Conservation (phyloP, 2,329 filamentous ascomycete genomes). For the Sclerotinia borealis region DNA sequence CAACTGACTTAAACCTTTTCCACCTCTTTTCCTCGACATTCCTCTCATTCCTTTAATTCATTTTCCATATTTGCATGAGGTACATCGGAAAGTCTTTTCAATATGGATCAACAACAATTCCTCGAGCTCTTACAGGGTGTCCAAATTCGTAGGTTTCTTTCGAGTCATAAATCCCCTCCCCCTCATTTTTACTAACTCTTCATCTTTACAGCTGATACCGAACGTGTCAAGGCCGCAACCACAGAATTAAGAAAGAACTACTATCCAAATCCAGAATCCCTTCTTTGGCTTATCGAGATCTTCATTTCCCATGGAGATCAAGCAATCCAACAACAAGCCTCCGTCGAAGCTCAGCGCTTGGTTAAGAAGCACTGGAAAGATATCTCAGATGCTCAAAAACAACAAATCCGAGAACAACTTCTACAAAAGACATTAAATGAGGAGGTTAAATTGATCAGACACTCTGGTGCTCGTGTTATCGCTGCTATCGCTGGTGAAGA, state of each 20-base stretch:
- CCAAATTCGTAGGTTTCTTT: conserved; percentile 67
- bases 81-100: conserved; percentile 1
- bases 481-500: conserved; percentile 82
- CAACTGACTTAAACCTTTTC: background rate
- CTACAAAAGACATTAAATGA: conserved; percentile 80
- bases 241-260: conserved; percentile 87
- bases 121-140: conserved; percentile 81
- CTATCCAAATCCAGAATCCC: conserved; percentile 78
- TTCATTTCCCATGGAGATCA: conserved; percentile 66
- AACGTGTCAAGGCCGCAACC: conserved; percentile 84
- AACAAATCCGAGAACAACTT: conserved; percentile 72
- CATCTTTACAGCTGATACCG: conserved; percentile 65
- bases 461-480: conserved; percentile 82
- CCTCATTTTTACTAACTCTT: conserved; percentile 22
- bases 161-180: conserved; percentile 9
- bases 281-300: conserved; percentile 82
- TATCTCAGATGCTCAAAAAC: conserved; percentile 69
- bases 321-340: conserved; percentile 74
- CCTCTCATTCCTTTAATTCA: background rate
- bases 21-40: background rate
- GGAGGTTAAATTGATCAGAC: conserved; percentile 67
- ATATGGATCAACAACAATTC: conserved; percentile 78
- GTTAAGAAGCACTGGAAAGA: conserved; percentile 80
- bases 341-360: conserved; percentile 80
- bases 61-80: conserved; percentile 2